phyloP scores from a whole-genome alignment of 495 filamentous ascomycete genomes.

The Chaetomium fimeti region DNA sequence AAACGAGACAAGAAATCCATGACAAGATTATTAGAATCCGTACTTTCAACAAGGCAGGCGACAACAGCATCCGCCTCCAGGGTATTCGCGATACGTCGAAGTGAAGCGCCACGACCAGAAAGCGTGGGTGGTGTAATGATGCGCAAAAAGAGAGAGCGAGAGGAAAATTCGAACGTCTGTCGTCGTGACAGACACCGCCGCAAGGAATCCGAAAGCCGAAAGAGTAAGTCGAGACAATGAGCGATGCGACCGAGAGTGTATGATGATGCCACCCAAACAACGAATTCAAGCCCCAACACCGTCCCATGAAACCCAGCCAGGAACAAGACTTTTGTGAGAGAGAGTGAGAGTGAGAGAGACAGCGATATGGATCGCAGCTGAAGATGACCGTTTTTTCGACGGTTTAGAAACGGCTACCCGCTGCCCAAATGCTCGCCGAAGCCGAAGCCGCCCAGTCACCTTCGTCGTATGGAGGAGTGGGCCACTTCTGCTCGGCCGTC shows the following conservation, averaged over 20 bases:
- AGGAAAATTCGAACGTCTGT: neutral
- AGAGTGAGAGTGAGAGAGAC: conserved; percentile 15
- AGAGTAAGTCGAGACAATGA: conserved; percentile 12
- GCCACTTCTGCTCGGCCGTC: conserved; percentile 70
- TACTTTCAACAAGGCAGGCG: conserved; percentile 12
- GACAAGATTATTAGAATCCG: conserved; percentile 20
- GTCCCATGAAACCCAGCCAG: conserved; percentile 26
- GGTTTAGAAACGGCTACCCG: conserved; percentile 55
- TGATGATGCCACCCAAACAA: conserved; percentile 24
- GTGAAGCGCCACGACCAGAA: conserved; percentile 15
- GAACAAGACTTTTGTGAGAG: conserved; percentile 18
- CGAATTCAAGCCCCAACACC: conserved; percentile 19
- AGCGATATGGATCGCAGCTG: conserved; percentile 15
- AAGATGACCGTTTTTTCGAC: conserved; percentile 5
- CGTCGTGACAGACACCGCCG: conserved; percentile 9
- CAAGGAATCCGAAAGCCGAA: conserved; percentile 10
- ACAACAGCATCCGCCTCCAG: conserved; percentile 15
- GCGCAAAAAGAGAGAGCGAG: conserved; percentile 2
- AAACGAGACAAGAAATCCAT: conserved; percentile 14
- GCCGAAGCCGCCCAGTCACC: conserved; percentile 84
- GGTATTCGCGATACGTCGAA: conserved; percentile 24
- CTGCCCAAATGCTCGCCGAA: conserved; percentile 71
- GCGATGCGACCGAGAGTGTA: conserved; percentile 23
- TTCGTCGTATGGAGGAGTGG: conserved; percentile 90
- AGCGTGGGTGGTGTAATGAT: neutral